Evolutionary conservation across 1,284 basidiomycete genomes (phyloP), one percentile per base, ranked within the genome.

Genomic region (Trichosporon faecale): DNA sequence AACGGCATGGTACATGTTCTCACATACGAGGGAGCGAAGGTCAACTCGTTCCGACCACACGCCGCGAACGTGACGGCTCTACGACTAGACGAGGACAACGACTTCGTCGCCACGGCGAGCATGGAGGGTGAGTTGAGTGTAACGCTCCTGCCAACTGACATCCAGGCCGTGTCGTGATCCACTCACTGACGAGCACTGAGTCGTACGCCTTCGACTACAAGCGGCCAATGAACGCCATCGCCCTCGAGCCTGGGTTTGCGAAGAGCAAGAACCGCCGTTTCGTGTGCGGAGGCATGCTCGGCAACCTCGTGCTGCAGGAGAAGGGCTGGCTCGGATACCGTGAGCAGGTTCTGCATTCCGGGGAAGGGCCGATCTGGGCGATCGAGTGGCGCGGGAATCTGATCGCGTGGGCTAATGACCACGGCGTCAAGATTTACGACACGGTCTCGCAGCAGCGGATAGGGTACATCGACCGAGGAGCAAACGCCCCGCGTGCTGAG

Each of bases 291-390:
- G 97, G 97, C 4, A 88, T 98, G 88, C 91, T 93, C 0, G 96
- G 97, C 3, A 89, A 88, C 46, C 85, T 99, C 29, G 86, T 93
- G 14, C 80, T 96, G 73, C 89, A 93, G 74, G 96, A 99, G 84
- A 98, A 98, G 82, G 93, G 95, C 9, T 98, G 96, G 95, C 85
- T 98, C 2, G 95, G 96, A 0, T 93, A 98, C 79, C 95, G 92
- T 76, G 95, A 98, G 82, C 92, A 91, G 0, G 83, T 91, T 5
- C 83, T 99, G 25, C 92, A 97, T 78, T 87, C 88, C 25, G 93
- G 91, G 3, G 97, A 99, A 82, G 97, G 96, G 1, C 93, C 97
- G 0, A 93, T 99, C 70, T 98, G 94, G 94, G 90, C 91, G 44
- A 89, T 90, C 4, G 88, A 91, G 69, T 99, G 97, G 97, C 86